phyloP scores from a whole-genome alignment of 805 yeast species.

The Yarrowia sp. region DNA sequence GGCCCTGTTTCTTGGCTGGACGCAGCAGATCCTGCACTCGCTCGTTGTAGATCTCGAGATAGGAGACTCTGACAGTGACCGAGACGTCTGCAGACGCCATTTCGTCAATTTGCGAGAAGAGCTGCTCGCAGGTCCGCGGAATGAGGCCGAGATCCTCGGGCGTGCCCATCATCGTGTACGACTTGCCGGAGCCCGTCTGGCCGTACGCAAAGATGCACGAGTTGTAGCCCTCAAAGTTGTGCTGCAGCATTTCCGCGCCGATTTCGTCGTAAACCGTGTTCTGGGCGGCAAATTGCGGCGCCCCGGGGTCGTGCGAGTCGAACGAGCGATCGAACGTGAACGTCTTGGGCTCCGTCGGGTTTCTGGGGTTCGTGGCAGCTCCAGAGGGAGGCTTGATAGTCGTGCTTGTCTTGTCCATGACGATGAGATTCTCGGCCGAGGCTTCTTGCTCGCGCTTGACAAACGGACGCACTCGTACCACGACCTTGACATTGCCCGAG shows the following conservation, averaged over 20 bases:
- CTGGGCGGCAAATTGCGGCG: slow-evolving; percentile 49
- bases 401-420: slow-evolving; percentile 30
- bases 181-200: slow-evolving; percentile 83
- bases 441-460: slow-evolving; percentile 33
- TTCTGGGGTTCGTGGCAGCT: slow-evolving; percentile 28
- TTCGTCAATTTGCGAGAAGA: slow-evolving; percentile 47
- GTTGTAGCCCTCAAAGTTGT: slow-evolving; percentile 66
- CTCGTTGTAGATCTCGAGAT: slow-evolving; percentile 76
- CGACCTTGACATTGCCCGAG: slow-evolving; percentile 40
- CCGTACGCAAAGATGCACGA: slow-evolving; percentile 77
- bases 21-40: slow-evolving; percentile 62
- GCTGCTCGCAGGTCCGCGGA: slow-evolving; percentile 55
- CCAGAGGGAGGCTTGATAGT: slow-evolving; percentile 31
- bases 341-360: slow-evolving; percentile 38
- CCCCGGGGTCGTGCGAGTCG: slow-evolving; percentile 45
- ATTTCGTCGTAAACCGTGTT: slow-evolving; percentile 49
- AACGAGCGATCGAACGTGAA: slow-evolving; percentile 55
- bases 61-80: slow-evolving; percentile 53
- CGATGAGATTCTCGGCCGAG: slow-evolving; percentile 28
- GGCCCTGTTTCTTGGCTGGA: slow-evolving; percentile 12
- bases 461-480: slow-evolving; percentile 43
- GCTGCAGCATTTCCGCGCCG: slow-evolving; percentile 60
- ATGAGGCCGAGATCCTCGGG: slow-evolving; percentile 58
- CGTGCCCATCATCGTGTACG: slow-evolving; percentile 75
- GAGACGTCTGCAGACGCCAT: slow-evolving; percentile 43